These are phyloP conservation scores for Tripterygium wilfordii DNA, from an alignment of 177 flowering plant genomes.

Conservation along the genomic window DNA sequence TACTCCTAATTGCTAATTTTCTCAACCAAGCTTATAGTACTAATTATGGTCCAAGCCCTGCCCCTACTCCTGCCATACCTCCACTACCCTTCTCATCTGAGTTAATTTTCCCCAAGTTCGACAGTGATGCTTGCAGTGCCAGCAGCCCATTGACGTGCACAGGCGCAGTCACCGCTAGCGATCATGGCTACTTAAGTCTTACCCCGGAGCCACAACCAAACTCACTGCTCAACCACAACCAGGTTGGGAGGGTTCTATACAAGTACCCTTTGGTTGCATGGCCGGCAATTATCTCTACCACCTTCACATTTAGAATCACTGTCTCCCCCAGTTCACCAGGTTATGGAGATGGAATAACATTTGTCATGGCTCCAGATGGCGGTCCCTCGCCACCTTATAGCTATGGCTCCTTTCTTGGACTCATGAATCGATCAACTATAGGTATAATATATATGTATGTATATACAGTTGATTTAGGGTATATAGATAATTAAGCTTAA, in stretches of 20 bases:
- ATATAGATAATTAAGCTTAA: no score
- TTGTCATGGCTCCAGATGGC: constrained; percentile 30
- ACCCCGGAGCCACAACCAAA: no score
- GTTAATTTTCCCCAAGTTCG: no score
- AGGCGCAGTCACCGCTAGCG: constrained; percentile 25
- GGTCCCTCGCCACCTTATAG: constrained; percentile 35
- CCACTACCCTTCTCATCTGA: constrained; percentile 24
- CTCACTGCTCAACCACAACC: no score
- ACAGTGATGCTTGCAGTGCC: no score
- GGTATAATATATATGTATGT: no score
- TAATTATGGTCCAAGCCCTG: no score
- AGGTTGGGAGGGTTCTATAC: constrained; percentile 36
- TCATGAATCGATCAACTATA: constrained; percentile 30
- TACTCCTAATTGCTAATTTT: no score
- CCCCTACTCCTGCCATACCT: constrained; percentile 24
- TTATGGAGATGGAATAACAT: constrained; percentile 53
- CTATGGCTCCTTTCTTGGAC: constrained; percentile 40
- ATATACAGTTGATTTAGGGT: no score
- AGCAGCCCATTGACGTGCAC: no score
- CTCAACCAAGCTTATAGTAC: constrained; percentile 19
- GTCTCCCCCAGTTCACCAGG: constrained; percentile 15
- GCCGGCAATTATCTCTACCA: constrained; percentile 43
- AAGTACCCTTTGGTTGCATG: constrained; percentile 29
- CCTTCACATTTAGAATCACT: constrained; percentile 34
- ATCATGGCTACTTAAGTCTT: constrained; percentile 31